A percentile compares a stretch with the other conserved stretches of the same genome.
Evolutionary conservation across 2,329 filamentous ascomycete species (phyloP).

Genomic region (Fusarium sp.): DNA sequence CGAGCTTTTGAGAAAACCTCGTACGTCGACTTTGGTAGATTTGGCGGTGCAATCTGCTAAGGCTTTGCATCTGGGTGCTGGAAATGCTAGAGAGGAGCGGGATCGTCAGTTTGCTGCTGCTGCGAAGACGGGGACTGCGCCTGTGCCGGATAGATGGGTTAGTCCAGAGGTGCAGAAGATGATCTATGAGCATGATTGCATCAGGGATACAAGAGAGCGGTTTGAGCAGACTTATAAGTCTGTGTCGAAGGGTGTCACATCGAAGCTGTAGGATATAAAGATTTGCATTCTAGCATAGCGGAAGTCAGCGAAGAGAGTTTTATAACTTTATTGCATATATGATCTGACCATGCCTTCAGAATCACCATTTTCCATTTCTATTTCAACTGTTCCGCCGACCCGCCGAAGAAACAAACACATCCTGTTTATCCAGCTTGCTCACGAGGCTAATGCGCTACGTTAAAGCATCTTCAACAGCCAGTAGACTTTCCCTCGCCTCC

Average conservation of each 20-base stretch:
- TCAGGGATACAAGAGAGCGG: background rate
- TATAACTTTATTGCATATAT: no score
- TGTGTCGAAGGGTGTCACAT: accelerated
- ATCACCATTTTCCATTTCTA: no score
- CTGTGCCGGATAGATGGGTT: slow-evolving; percentile 26
- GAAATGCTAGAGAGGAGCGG: slow-evolving; percentile 5
- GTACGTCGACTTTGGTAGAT: slow-evolving; percentile 8
- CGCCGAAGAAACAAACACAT: no score
- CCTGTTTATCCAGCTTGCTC: no score
- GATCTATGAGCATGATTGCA: slow-evolving; percentile 21
- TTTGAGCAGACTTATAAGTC: background rate
- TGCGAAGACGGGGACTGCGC: background rate
- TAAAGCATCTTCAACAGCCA: background rate
- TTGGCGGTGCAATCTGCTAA: slow-evolving; percentile 1
- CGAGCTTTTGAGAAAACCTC: background rate
- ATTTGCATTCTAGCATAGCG: background rate
- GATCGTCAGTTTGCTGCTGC: slow-evolving; percentile 11
- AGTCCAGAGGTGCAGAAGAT: slow-evolving; percentile 29
- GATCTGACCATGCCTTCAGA: no score
- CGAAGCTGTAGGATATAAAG: background rate
- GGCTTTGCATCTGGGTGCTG: background rate
- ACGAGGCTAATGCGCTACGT: no score
- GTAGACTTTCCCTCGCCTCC: background rate
- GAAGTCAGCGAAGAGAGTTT: background rate
- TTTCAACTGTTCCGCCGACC: no score